Evolutionary conservation across 2,329 filamentous ascomycete species (phyloP).

Genomic region (Xylaria digitata): DNA sequence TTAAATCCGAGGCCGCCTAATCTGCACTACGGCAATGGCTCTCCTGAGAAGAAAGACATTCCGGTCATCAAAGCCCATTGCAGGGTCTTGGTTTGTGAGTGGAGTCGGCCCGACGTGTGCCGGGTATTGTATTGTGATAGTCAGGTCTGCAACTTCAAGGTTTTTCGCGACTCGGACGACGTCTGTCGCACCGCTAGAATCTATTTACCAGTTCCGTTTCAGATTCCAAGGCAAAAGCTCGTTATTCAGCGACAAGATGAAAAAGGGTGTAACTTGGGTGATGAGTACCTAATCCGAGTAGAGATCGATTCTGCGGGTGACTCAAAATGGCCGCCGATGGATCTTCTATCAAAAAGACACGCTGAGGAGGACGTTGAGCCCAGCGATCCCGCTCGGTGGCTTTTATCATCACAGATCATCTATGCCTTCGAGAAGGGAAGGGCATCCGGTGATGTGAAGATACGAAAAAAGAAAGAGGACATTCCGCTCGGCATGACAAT

Average conservation of each 20-base stretch:
- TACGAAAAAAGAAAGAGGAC: slow-evolving; percentile 46
- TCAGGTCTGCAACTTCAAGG: slow-evolving; percentile 64
- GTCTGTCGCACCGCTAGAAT: slow-evolving; percentile 61
- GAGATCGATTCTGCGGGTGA: slow-evolving; percentile 65
- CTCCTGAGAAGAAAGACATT: slow-evolving; percentile 52
- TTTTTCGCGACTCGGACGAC: slow-evolving; percentile 61
- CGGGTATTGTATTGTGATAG: slow-evolving; percentile 65
- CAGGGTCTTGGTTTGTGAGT: slow-evolving; percentile 56
- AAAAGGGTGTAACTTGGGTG: slow-evolving; percentile 59
- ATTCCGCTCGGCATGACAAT: slow-evolving; percentile 43
- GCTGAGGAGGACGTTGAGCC: slow-evolving; percentile 44
- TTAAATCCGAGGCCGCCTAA: slow-evolving; percentile 53
- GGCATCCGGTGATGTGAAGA: slow-evolving; percentile 42
- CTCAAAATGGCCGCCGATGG: slow-evolving; percentile 64
- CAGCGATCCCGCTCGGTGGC: slow-evolving; percentile 46
- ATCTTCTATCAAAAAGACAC: slow-evolving; percentile 50
- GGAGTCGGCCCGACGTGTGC: slow-evolving; percentile 49
- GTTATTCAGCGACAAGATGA: slow-evolving; percentile 61
- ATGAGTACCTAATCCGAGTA: slow-evolving; percentile 62
- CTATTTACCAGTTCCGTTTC: slow-evolving; percentile 61
- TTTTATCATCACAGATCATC: slow-evolving; percentile 44
- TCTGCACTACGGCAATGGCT: slow-evolving; percentile 52
- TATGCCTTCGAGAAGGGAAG: slow-evolving; percentile 50
- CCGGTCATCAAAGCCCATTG: slow-evolving; percentile 55
- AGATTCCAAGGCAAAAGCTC: slow-evolving; percentile 64